phyloP scores from a whole-genome alignment of 176 grass and related monocot genomes.

The Hordeum vulgare region MorexV3_pseudomolecules_assembly NC_058522.1:1329933-1330432 shows the following conservation, averaged over 20 bases:
- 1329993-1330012: not conserved
- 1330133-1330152: no score
- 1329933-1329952: not conserved
- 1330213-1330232: no score
- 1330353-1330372: not conserved
- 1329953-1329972: not conserved
- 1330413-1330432: slow-evolving; percentile 5
- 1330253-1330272: not conserved
- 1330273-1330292: not conserved
- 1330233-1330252: no score
- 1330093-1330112: not conserved
- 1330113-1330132: no score
- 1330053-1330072: not conserved
- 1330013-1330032: not conserved
- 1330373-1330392: not conserved
- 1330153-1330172: no score
- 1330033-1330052: not conserved
- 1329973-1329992: not conserved
- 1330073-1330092: not conserved
- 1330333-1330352: not conserved
- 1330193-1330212: no score
- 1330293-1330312: not conserved
- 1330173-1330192: no score
- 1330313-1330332: not conserved
- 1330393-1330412: not conserved